phyloP scores from a whole-genome alignment of 805 yeast genomes.

The Vanderwaltozyma polyspora region DNA sequence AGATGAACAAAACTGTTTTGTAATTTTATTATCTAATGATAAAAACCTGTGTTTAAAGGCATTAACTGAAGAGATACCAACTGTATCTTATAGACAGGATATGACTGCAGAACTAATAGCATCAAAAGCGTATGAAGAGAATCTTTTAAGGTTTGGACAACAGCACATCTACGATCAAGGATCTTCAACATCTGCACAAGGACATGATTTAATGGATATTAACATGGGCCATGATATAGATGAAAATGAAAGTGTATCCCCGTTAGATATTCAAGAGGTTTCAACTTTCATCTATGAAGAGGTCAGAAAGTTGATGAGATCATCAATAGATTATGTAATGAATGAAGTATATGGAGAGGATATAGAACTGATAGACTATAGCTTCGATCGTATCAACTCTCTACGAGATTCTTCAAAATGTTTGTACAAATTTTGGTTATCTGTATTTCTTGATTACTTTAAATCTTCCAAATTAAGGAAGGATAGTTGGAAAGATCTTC shows the following conservation, averaged over 20 bases:
- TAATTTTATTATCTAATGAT: conserved; percentile 68
- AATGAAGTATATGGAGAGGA: conserved; percentile 45
- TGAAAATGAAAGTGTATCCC: background rate
- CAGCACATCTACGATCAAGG: background rate
- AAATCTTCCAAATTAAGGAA: conserved; percentile 12
- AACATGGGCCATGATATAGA: background rate
- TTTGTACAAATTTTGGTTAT: conserved; percentile 39
- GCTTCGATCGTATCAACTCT: conserved; percentile 24
- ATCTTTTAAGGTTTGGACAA: conserved; percentile 14
- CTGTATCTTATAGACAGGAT: conserved; percentile 39
- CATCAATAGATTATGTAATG: conserved; percentile 43
- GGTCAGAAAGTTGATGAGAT: conserved; percentile 30
- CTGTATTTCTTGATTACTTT: conserved; percentile 48
- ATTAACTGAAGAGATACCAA: conserved; percentile 48
- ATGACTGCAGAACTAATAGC: conserved; percentile 42
- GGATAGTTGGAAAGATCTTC: conserved; percentile 19
- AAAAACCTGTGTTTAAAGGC: conserved; percentile 76
- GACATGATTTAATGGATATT: background rate
- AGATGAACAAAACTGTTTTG: conserved; percentile 30
- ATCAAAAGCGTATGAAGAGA: conserved; percentile 29
- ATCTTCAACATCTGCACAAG: background rate
- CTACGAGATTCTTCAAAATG: conserved; percentile 34
- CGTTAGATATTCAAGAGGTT: conserved; percentile 1
- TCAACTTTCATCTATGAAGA: conserved; percentile 29
- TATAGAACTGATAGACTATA: conserved; percentile 39